phyloP scores from a whole-genome alignment of 495 filamentous ascomycete genomes.

The Corynascus novoguineensis region DNA sequence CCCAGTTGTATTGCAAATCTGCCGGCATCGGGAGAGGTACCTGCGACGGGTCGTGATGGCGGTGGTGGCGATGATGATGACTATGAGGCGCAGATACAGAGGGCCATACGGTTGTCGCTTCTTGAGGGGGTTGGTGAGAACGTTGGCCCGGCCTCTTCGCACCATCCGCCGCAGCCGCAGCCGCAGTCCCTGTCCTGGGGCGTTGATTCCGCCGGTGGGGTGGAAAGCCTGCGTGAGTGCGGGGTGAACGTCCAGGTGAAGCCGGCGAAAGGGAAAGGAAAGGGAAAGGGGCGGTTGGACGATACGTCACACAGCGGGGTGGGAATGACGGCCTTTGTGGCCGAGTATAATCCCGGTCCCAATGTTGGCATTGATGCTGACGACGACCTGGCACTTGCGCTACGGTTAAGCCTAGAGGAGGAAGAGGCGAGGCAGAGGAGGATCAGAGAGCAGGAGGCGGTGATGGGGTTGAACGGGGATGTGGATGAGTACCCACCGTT shows the following conservation, averaged over 20 bases:
- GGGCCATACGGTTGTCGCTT: slow-evolving; percentile 74
- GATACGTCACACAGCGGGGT: slow-evolving; percentile 32
- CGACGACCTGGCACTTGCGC: slow-evolving; percentile 76
- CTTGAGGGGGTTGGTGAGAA: slow-evolving; percentile 48
- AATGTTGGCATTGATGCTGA: slow-evolving; percentile 35
- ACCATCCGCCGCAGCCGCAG: slow-evolving; percentile 23
- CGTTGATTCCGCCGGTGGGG: background rate
- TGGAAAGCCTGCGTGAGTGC: slow-evolving; percentile 38
- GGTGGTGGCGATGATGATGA: slow-evolving; percentile 54
- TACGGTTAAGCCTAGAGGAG: slow-evolving; percentile 80
- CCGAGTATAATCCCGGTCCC: slow-evolving; percentile 17
- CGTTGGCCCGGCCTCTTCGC: background rate
- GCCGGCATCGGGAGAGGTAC: slow-evolving; percentile 29
- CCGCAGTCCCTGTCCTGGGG: background rate
- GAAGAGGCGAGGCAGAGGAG: slow-evolving; percentile 46
- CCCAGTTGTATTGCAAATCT: background rate
- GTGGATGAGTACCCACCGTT: slow-evolving; percentile 29
- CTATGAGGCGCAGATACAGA: slow-evolving; percentile 69
- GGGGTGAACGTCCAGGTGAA: slow-evolving; percentile 52
- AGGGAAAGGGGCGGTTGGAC: slow-evolving; percentile 19
- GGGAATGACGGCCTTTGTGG: background rate
- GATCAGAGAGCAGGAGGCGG: slow-evolving; percentile 11
- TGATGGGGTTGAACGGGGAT: slow-evolving; percentile 50
- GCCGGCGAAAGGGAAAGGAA: slow-evolving; percentile 32
- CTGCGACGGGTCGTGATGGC: slow-evolving; percentile 15